Base-by-base conservation (phyloP, 2,329 filamentous ascomycete species). In the Penicillium rolfsii region DNA sequence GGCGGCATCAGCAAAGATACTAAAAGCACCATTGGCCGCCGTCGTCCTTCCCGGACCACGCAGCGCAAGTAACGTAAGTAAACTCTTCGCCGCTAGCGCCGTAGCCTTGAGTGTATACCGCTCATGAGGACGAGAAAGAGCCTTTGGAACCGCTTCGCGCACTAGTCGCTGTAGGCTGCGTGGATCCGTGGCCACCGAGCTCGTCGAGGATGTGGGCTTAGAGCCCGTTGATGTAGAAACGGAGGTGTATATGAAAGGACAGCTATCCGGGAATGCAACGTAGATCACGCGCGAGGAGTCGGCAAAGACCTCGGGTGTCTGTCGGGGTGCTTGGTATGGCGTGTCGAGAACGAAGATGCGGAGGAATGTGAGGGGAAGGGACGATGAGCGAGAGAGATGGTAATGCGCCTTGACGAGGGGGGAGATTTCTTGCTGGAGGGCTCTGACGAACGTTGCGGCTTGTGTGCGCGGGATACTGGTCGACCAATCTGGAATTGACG, bases 321-420 rank as follows among this genome's bases (percentile, higher is more conserved):
- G 76, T 36, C 77, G 73, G 53, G 82, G 81, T 16, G 76, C 77
- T 67, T 89, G 90, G 74, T 96, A 96, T 0, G 91, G 91, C 1
- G 91, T 91, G 73, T 95, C 89, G 64, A 92, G 80, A 60, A 93
- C 85, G 70, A 92, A 90, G 49, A 96, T 87, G 54, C 91, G 87
- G n/a, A 96, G 79, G 28, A 95, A 81, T 0, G 91, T 83, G 4
- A 95, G 79, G 0, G 90, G 86, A 7, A 80, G 68, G 1, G 83
- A 81, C 56, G 84, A 82, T 56, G 90, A 89, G n/a, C 89, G 85
- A 66, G 90, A 87, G 62, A 95, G 85, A 68, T 91, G 89, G 74
- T 91, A 95, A 76, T 96, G 91, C 5, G 90, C 90, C 75, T 95
- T 96, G 67, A 93, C 85, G 60, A 95, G 84, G 1, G 91, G 90